Evolutionary conservation across 2,329 filamentous ascomycete genomes (phyloP).

Genomic region (Lachnellula suecica): DNA sequence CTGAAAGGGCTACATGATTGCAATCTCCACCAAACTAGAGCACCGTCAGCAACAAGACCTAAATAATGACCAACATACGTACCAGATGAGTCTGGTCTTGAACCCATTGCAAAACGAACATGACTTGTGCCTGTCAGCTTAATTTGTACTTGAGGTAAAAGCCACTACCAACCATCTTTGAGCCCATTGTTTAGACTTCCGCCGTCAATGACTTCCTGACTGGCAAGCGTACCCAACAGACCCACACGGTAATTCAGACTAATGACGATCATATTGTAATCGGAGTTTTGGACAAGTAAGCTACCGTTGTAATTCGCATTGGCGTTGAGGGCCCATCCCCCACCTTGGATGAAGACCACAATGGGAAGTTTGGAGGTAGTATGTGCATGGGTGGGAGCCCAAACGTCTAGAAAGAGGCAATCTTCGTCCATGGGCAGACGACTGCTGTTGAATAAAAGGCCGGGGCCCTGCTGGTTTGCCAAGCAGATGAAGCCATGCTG

Average conservation of each 20-base stretch:
- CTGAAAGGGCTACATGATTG: constrained; percentile 63
- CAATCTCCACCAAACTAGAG: constrained; percentile 66
- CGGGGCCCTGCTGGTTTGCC: constrained; percentile 6
- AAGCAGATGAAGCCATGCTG: constrained; percentile 22
- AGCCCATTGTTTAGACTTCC: constrained; percentile 63
- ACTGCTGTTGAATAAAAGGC: constrained; percentile 8
- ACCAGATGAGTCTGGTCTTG: constrained; percentile 8
- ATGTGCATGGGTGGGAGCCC: constrained; percentile 51
- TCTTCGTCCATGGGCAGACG: constrained; percentile 50
- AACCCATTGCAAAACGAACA: constrained; percentile 10
- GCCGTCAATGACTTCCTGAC: constrained; percentile 45
- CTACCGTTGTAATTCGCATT: constrained; percentile 58
- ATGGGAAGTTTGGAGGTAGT: constrained; percentile 51
- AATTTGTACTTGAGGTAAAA: background rate
- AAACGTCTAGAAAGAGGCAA: constrained; percentile 66
- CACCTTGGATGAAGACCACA: constrained; percentile 56
- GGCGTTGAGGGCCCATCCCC: constrained; percentile 52
- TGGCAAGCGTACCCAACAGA: constrained; percentile 66
- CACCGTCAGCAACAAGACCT: background rate
- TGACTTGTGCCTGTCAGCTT: constrained; percentile 3
- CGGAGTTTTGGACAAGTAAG: constrained; percentile 56
- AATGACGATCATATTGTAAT: constrained; percentile 63
- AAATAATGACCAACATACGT: background rate
- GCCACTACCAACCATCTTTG: constrained; percentile 10
- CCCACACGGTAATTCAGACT: constrained; percentile 75